Conservation (phyloP, 2,329 filamentous ascomycete genomes). For the Trichophyton simii region DNA sequence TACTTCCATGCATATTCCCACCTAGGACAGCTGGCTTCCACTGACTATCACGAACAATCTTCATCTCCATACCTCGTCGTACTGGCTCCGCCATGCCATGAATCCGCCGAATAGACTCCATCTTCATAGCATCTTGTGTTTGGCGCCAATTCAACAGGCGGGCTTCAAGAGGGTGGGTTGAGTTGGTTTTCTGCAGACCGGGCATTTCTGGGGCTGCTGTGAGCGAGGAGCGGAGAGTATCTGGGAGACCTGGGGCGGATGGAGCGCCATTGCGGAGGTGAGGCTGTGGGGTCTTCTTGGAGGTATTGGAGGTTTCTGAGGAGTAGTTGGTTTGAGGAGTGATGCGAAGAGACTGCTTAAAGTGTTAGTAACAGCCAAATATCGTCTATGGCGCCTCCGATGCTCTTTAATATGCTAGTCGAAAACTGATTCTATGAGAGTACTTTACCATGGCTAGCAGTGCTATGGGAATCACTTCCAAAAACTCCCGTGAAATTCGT, state of each 20-base stretch:
- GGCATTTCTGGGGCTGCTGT: slow-evolving; percentile 45
- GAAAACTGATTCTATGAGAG: background rate
- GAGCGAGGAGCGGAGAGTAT: slow-evolving; percentile 78
- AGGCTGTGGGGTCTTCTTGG: slow-evolving; percentile 42
- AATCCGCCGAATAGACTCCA: slow-evolving; percentile 72
- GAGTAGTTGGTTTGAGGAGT: slow-evolving; percentile 58
- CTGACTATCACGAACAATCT: slow-evolving; percentile 62
- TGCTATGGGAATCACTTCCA: background rate
- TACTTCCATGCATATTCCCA: slow-evolving; percentile 44
- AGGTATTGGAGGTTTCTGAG: slow-evolving; percentile 52
- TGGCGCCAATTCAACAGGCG: slow-evolving; percentile 82
- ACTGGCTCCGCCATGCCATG: slow-evolving; percentile 91
- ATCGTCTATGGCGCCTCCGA: background rate
- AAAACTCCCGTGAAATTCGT: background rate
- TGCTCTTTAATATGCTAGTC: too few relatives aligned
- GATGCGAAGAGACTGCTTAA: slow-evolving; percentile 69
- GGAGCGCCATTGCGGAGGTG: slow-evolving; percentile 57
- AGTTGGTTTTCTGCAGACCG: slow-evolving; percentile 31
- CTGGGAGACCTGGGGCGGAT: slow-evolving; percentile 84
- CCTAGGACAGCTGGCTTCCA: slow-evolving; percentile 64
- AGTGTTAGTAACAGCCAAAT: background rate
- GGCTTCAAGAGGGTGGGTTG: slow-evolving; percentile 77
- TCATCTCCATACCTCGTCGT: slow-evolving; percentile 85
- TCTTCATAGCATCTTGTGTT: slow-evolving; percentile 77
- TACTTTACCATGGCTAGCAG: background rate